Base-by-base conservation (phyloP, 78 protist genomes). In the Dictyostelium brefeldianum region DNA sequence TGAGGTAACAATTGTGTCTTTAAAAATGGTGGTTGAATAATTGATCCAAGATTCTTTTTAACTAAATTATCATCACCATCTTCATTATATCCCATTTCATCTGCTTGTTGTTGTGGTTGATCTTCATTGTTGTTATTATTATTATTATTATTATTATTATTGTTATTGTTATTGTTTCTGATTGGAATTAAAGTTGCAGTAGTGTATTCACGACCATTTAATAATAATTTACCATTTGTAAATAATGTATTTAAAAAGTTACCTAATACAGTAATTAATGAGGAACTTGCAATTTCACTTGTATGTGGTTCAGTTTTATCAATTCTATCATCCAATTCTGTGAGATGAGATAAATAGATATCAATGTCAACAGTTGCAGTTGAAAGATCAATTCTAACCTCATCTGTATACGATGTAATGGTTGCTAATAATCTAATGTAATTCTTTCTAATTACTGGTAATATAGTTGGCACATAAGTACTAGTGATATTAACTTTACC, bases 51-150 rank as follows among this genome's bases (percentile, higher is more conserved):
- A 48, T 25, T 48, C 22, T 75, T 75, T 25, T 3, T 4, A 14
- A 75, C 81, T 43, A 22, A 48, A 25, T 46, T 46, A 65, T 65
- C 74, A n/a, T 75, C 81, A 10, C 51, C 64, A 48, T 75, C 43
- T 6, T 41, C 17, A 27, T 22, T 31, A 31, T 67, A 67, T 7
- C 75, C 7, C 31, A 29, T 36, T 29, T 62, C 31, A 8, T 22
- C 31, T n/a, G 17, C 31, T n/a, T n/a, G n/a, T n/a, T 36, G 43
- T 36, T 36, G 43, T 36, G 1, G 43, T 36, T 36, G 43, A 36
- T 36, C 43, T 36, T 36, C 43, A 36, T 36, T 36, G 2, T 36
- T 36, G 43, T 36, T 36, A 36, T 36, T 36, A 36, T 36, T 36
- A 1, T 36, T 36, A 36, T 36, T n/a, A n/a, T n/a, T n/a, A n/a